A percentile compares a stretch with the other conserved stretches of the same genome.
phyloP scores from a whole-genome alignment of 2,329 filamentous ascomycete genomes.

The Penicillium sp. region DNA sequence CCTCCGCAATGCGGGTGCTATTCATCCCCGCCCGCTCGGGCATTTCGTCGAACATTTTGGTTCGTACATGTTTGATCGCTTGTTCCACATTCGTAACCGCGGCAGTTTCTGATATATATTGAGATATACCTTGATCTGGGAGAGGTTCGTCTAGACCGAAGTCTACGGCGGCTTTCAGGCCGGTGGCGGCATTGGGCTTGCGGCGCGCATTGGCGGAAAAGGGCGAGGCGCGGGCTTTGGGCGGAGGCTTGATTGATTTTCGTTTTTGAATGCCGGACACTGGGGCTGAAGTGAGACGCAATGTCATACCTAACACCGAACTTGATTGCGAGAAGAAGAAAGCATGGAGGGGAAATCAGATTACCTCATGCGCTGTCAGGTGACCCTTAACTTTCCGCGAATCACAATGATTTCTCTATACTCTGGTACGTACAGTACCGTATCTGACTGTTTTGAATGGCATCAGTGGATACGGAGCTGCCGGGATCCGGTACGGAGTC shows the following conservation, averaged over 20 bases:
- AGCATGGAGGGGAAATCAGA: not conserved
- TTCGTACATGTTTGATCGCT: constrained; percentile 54
- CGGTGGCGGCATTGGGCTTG: constrained; percentile 36
- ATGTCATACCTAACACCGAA: constrained; percentile 40
- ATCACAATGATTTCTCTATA: constrained; percentile 4
- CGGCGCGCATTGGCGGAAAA: constrained; percentile 43
- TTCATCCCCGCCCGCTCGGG: constrained; percentile 62
- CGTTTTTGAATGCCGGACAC: constrained; percentile 48
- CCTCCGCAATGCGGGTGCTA: constrained; percentile 59
- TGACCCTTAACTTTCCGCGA: constrained; percentile 16
- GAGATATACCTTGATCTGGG: constrained; percentile 53
- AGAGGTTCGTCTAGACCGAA: constrained; percentile 40
- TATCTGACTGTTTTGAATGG: constrained; percentile 4
- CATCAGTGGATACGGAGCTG: not conserved
- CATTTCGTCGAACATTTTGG: constrained; percentile 57
- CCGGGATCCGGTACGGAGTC: not conserved
- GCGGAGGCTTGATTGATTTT: constrained; percentile 22
- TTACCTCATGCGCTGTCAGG: constrained; percentile 18
- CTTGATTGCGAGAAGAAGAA: not conserved
- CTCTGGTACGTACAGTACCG: constrained; percentile 13
- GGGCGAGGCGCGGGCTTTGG: constrained; percentile 36
- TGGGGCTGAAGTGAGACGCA: constrained; percentile 49
- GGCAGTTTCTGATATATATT: constrained; percentile 49
- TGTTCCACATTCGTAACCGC: constrained; percentile 52
- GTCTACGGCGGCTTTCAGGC: constrained; percentile 26